Evolutionary conservation across 2,329 filamentous ascomycete genomes (phyloP).

Genomic region (Neopestalotiopsis sp.): DNA sequence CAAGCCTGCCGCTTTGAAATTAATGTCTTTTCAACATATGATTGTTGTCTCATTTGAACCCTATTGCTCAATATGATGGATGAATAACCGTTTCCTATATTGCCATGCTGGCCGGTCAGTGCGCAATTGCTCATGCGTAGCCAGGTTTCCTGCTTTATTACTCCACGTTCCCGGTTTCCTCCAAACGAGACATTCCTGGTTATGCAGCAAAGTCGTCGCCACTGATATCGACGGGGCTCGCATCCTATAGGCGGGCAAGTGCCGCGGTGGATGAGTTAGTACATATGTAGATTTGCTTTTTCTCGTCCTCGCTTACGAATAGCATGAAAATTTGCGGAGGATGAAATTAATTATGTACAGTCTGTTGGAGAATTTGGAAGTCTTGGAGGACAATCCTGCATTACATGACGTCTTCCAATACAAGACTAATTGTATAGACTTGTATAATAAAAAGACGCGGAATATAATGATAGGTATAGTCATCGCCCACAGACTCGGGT

Average conservation of each 20-base stretch:
- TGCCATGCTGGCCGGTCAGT: too few relatives aligned
- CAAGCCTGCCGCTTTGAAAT: constrained; percentile 8
- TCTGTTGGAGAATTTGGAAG: too few relatives aligned
- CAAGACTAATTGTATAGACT: too few relatives aligned
- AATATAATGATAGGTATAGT: neutral
- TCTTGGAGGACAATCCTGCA: too few relatives aligned
- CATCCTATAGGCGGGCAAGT: neutral
- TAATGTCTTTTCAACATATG: constrained; percentile 13
- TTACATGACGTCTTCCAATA: too few relatives aligned
- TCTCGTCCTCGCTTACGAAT: neutral
- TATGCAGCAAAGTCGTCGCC: neutral
- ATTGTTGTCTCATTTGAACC: neutral
- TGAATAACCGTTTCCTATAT: too few relatives aligned
- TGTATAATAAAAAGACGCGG: too few relatives aligned
- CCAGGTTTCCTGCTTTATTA: neutral
- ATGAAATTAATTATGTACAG: neutral
- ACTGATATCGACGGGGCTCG: neutral
- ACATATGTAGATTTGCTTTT: neutral
- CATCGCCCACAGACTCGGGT: neutral
- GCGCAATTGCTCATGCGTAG: too few relatives aligned
- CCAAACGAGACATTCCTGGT: neutral
- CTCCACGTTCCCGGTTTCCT: neutral
- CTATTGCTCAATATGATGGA: neutral
- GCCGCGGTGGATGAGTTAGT: neutral
- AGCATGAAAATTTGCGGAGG: neutral